Evolutionary conservation across 768 basidiomycete genomes (phyloP).

Genomic region (Leccinum variicolor): DNA sequence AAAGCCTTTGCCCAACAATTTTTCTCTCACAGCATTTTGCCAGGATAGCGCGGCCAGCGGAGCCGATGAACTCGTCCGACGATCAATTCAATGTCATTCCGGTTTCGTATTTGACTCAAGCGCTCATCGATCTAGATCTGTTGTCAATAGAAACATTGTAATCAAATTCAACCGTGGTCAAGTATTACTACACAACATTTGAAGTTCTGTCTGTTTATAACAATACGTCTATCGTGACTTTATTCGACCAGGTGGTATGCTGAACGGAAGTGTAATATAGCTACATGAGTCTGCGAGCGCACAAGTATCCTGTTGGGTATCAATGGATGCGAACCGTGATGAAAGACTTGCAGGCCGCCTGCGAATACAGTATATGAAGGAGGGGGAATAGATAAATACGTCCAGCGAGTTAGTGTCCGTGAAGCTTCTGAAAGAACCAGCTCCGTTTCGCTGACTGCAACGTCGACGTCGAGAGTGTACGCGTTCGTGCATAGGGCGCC

Average conservation of each 20-base stretch:
- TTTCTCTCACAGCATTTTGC: not conserved
- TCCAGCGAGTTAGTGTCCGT: not conserved
- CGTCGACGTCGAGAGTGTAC: not conserved
- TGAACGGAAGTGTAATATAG: not conserved
- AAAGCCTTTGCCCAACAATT: too few species aligned
- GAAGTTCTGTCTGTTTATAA: not conserved
- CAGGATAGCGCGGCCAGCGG: not conserved
- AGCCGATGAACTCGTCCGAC: not conserved
- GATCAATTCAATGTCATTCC: not conserved
- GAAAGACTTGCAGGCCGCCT: too few species aligned
- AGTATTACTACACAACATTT: not conserved
- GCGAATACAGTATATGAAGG: not conserved
- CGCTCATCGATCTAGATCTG: not conserved
- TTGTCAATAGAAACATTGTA: not conserved
- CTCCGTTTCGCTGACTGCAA: constrained; percentile 3
- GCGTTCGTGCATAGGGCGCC: not conserved
- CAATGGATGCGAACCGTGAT: not conserved
- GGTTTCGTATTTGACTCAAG: not conserved
- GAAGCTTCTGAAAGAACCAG: constrained; percentile 16
- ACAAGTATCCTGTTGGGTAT: not conserved
- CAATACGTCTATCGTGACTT: not conserved
- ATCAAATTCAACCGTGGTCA: not conserved
- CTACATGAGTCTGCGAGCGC: not conserved
- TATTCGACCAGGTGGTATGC: not conserved
- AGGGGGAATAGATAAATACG: not conserved